Conservation (phyloP, 306 rosid genomes). For the Phaseolus lunatus region DNA sequence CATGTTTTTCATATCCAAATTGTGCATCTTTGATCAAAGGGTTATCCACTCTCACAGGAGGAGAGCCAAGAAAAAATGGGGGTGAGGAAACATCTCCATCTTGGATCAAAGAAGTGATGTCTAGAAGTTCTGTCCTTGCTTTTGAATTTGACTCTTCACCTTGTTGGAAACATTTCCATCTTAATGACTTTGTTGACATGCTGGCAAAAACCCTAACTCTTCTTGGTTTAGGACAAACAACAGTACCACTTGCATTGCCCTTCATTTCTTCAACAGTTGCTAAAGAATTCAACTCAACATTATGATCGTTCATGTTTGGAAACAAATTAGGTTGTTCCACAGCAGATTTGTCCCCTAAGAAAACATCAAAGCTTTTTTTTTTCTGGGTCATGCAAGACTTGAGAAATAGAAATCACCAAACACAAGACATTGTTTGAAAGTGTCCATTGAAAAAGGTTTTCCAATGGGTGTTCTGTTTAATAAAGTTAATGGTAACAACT, state of each 20-base stretch:
- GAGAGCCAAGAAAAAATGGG: slow-evolving; percentile 72
- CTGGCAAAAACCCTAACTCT: slow-evolving; percentile 58
- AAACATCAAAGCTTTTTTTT: background rate
- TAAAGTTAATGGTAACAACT: slow-evolving; percentile 20
- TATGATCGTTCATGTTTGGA: background rate
- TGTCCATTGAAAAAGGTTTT: background rate
- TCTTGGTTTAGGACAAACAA: slow-evolving; percentile 69
- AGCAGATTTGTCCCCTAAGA: background rate
- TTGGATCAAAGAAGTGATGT: slow-evolving; percentile 48
- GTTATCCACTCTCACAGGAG: slow-evolving; percentile 70
- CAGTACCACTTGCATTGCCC: slow-evolving; percentile 41
- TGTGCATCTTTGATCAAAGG: slow-evolving; percentile 70
- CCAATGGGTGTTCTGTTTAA: background rate
- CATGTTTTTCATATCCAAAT: slow-evolving; percentile 54
- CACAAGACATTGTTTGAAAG: slow-evolving; percentile 5
- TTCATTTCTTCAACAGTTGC: slow-evolving; percentile 48
- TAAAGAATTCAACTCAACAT: slow-evolving; percentile 53
- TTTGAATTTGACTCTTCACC: slow-evolving; percentile 52
- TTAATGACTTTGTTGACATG: slow-evolving; percentile 52
- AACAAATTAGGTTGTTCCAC: background rate
- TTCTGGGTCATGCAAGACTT: background rate
- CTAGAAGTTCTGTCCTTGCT: slow-evolving; percentile 57
- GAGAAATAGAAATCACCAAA: background rate
- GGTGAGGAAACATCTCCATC: slow-evolving; percentile 49
- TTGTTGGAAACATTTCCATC: slow-evolving; percentile 48